These are phyloP conservation scores for Sphagnum tenellum DNA, from an alignment of 225 moss, liverwort and hornwort species.

Conservation along the genomic window DNA sequence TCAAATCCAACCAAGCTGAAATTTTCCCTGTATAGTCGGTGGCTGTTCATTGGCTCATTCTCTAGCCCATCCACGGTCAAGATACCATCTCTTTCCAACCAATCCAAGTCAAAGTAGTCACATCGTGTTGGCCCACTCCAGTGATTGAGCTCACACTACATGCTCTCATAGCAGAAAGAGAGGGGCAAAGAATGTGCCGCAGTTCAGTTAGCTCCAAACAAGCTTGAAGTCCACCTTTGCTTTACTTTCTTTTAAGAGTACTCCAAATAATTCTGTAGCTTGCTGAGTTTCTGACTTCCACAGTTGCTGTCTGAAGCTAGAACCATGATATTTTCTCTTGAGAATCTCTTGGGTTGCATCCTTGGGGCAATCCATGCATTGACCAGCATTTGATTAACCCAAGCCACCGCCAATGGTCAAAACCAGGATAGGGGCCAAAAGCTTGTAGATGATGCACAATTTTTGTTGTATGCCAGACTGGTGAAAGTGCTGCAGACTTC, in stretches of 20 bases:
- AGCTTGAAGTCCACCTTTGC: slow-evolving; percentile 13
- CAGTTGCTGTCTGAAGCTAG: slow-evolving; percentile 20
- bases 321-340: slow-evolving; percentile 6
- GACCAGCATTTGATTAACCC: slow-evolving; percentile 21
- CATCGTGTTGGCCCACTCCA: too few relatives aligned
- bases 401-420: slow-evolving; percentile 21
- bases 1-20: too few relatives aligned
- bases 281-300: slow-evolving; percentile 19
- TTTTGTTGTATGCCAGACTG: slow-evolving; percentile 14
- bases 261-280: slow-evolving; percentile 17
- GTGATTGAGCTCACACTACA: too few relatives aligned
- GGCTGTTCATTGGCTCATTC: too few relatives aligned
- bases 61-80: too few relatives aligned
- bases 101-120: slow-evolving; percentile 1
- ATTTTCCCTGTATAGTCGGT: too few relatives aligned
- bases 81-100: too few relatives aligned
- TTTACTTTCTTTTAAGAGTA: slow-evolving; percentile 30
- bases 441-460: slow-evolving; percentile 13
- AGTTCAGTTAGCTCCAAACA: slow-evolving; percentile 11
- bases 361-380: slow-evolving; percentile 17
- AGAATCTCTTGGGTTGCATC: slow-evolving; percentile 10
- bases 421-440: slow-evolving; percentile 19
- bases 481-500: slow-evolving; percentile 15
- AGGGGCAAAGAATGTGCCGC: too few relatives aligned
- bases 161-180: too few relatives aligned